Evolutionary conservation across 768 basidiomycete species (phyloP).

Genomic region (Brasilioporus rufonigricans): DNA sequence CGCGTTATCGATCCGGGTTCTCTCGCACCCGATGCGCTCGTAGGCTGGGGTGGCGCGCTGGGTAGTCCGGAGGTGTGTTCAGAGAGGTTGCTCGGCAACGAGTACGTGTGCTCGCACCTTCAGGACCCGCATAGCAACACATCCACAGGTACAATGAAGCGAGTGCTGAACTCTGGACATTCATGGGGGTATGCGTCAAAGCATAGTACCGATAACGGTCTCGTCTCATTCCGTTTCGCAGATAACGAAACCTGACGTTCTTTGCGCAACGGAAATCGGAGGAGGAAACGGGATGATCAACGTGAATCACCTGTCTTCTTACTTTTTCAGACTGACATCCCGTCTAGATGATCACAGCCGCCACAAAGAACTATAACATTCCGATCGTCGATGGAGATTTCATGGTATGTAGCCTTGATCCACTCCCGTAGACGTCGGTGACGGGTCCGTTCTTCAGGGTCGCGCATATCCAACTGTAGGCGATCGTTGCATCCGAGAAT

Average conservation of each 20-base stretch:
- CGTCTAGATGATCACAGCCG: conserved; percentile 35
- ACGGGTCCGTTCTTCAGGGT: conserved; percentile 26
- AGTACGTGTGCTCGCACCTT: conserved; percentile 22
- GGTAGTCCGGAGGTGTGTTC: conserved; percentile 40
- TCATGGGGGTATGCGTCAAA: conserved; percentile 22
- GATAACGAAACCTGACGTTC: conserved; percentile 36
- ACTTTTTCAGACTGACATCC: conserved; percentile 10
- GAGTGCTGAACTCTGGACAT: conserved; percentile 27
- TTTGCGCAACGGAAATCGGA: conserved; percentile 40
- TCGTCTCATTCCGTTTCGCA: conserved; percentile 7
- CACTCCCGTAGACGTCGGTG: background rate
- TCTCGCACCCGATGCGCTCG: conserved; percentile 41
- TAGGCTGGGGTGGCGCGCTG: conserved; percentile 42
- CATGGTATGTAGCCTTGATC: conserved; percentile 31
- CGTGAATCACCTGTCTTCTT: conserved; percentile 21
- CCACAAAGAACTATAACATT: conserved; percentile 35
- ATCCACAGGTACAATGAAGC: conserved; percentile 34
- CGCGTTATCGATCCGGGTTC: conserved; percentile 46
- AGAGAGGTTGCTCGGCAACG: conserved; percentile 39
- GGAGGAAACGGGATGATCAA: conserved; percentile 46
- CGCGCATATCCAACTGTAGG: conserved; percentile 34
- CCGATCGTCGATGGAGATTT: conserved; percentile 45
- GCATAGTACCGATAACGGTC: background rate
- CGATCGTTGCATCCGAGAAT: conserved; percentile 12
- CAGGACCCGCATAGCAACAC: background rate